phyloP scores from a whole-genome alignment of 257 asterid genomes.

The Gentiana macrophylla region DNA sequence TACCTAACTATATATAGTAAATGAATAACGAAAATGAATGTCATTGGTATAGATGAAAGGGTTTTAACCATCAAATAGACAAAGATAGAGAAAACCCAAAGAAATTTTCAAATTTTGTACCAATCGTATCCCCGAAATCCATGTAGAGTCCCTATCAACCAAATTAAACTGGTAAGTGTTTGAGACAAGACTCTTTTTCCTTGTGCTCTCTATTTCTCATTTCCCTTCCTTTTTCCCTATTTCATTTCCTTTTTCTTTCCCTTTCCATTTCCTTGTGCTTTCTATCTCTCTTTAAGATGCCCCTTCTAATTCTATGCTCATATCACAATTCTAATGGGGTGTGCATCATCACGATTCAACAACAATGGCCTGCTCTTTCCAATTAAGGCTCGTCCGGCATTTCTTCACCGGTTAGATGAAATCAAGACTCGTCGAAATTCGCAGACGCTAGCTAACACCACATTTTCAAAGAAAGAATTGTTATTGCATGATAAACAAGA shows the following conservation, averaged over 20 bases:
- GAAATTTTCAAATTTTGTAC: too few species aligned
- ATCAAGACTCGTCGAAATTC: slow-evolving; percentile 8
- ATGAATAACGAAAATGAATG: too few species aligned
- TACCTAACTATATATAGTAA: too few species aligned
- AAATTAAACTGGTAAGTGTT: too few species aligned
- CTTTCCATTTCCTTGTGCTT: neutral
- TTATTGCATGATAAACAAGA: slow-evolving; percentile 17
- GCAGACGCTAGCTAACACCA: slow-evolving; percentile 12
- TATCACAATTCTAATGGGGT: slow-evolving; percentile 23
- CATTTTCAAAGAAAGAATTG: slow-evolving; percentile 28
- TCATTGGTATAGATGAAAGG: too few species aligned
- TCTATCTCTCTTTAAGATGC: neutral
- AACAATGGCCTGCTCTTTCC: slow-evolving; percentile 12
- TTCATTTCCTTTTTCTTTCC: neutral
- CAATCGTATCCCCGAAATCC: too few species aligned
- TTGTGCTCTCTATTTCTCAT: too few species aligned
- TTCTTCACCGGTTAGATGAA: slow-evolving; percentile 26
- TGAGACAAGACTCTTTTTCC: too few species aligned
- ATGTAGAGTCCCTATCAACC: too few species aligned
- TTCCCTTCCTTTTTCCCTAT: too few species aligned
- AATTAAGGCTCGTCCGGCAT: slow-evolving; percentile 17
- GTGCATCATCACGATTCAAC: slow-evolving; percentile 20
- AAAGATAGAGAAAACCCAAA: too few species aligned
- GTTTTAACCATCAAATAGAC: too few species aligned
- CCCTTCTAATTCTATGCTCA: neutral